These are phyloP conservation scores for Jaminaea rosea DNA, from an alignment of 1,284 basidiomycete species.

Conservation along the genomic window DNA sequence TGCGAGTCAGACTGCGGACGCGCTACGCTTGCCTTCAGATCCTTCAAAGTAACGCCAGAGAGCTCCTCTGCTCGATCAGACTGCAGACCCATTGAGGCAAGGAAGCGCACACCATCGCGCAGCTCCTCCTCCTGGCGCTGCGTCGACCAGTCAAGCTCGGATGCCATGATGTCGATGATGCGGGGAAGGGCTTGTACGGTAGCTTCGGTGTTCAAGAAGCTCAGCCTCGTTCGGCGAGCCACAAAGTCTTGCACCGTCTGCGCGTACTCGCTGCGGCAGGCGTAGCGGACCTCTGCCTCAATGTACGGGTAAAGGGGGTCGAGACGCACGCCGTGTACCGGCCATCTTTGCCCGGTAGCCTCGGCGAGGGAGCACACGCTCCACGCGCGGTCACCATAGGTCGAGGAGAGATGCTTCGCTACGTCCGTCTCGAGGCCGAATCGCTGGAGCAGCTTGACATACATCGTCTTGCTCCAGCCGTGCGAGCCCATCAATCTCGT, in stretches of 20 bases:
- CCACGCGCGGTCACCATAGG: constrained; percentile 94
- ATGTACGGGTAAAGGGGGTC: constrained; percentile 74
- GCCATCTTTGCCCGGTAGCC: constrained; percentile 71
- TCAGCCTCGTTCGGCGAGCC: constrained; percentile 77
- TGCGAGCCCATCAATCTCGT: constrained; percentile 84
- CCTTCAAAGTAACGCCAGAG: constrained; percentile 21
- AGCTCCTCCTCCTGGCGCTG: constrained; percentile 55
- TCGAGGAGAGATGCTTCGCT: constrained; percentile 82
- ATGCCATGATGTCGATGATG: constrained; percentile 83
- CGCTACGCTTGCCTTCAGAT: constrained; percentile 24
- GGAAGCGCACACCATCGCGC: constrained; percentile 37
- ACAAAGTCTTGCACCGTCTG: constrained; percentile 83
- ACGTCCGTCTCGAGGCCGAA: constrained; percentile 79
- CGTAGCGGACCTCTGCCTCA: constrained; percentile 88
- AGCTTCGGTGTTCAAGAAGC: constrained; percentile 84
- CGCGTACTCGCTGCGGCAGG: constrained; percentile 81
- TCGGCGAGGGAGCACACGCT: constrained; percentile 74
- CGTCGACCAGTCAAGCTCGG: constrained; percentile 69
- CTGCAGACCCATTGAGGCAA: constrained; percentile 49
- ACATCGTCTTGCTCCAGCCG: constrained; percentile 92
- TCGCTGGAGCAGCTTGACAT: constrained; percentile 84
- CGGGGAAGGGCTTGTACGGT: constrained; percentile 74
- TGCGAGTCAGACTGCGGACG: constrained; percentile 6
- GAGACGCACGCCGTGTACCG: constrained; percentile 72
- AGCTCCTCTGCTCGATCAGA: constrained; percentile 28